phyloP scores from a whole-genome alignment of 2,329 filamentous ascomycete genomes.

The Aureobasidium mangrovei region DNA sequence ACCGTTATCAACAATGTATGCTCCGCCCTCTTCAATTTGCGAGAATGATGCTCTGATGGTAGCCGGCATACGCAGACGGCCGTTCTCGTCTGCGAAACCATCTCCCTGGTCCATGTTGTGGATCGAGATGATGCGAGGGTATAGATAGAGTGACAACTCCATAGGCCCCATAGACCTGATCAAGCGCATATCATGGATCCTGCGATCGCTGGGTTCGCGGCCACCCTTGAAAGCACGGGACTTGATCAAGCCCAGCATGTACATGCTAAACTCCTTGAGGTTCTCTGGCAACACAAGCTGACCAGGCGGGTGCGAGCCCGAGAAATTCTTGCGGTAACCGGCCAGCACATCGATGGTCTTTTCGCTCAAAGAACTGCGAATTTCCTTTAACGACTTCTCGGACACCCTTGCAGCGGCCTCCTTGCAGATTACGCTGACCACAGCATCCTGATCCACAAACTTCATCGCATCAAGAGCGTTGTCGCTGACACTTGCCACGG shows the following conservation, averaged over 20 bases:
- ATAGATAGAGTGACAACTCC: slow-evolving; percentile 85
- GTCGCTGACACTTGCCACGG: slow-evolving; percentile 87
- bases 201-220: slow-evolving; percentile 79
- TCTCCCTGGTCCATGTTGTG: slow-evolving; percentile 83
- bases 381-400: slow-evolving; percentile 71
- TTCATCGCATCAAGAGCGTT: slow-evolving; percentile 76
- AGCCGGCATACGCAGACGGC: slow-evolving; percentile 76
- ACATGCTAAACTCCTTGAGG: slow-evolving; percentile 95
- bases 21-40: slow-evolving; percentile 83
- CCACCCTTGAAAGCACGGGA: slow-evolving; percentile 88
- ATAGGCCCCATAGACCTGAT: slow-evolving; percentile 77
- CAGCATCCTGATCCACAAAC: slow-evolving; percentile 91
- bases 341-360: slow-evolving; percentile 89
- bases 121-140: slow-evolving; percentile 84
- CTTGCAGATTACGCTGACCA: slow-evolving; percentile 81
- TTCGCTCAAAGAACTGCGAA: slow-evolving; percentile 73
- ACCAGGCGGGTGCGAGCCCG: slow-evolving; percentile 75
- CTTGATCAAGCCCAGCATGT: slow-evolving; percentile 82
- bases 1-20: slow-evolving; percentile 91
- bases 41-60: slow-evolving; percentile 75
- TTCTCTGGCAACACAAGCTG: slow-evolving; percentile 93
- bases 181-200: slow-evolving; percentile 86
- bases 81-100: slow-evolving; percentile 87
- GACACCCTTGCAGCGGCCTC: slow-evolving; percentile 83
- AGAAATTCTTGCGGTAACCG: slow-evolving; percentile 86